phyloP scores from a whole-genome alignment of 495 filamentous ascomycete species.

The Penicillium mononematosum region DNA sequence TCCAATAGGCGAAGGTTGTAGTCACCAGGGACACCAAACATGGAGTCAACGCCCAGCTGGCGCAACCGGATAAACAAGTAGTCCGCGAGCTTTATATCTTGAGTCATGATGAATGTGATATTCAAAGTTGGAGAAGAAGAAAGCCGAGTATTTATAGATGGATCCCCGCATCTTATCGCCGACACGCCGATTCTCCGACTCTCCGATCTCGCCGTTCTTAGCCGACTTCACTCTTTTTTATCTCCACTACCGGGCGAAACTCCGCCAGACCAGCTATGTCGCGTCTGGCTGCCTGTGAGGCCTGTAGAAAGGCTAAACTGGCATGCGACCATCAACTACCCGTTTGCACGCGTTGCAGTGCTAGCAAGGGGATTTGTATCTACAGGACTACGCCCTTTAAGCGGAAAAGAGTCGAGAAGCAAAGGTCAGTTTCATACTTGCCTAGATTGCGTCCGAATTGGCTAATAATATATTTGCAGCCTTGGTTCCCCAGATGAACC shows the following conservation, averaged over 20 bases:
- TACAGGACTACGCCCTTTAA: slow-evolving; percentile 45
- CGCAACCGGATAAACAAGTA: slow-evolving; percentile 70
- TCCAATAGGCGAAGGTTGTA: slow-evolving; percentile 72
- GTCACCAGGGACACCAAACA: slow-evolving; percentile 73
- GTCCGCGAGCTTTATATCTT: slow-evolving; percentile 40
- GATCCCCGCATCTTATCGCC: slow-evolving; percentile 25
- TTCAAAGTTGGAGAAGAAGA: not conserved
- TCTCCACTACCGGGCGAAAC: slow-evolving; percentile 10
- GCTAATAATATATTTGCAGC: slow-evolving; percentile 2
- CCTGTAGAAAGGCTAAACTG: slow-evolving; percentile 42
- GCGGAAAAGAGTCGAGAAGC: slow-evolving; percentile 26
- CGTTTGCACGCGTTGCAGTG: slow-evolving; percentile 39
- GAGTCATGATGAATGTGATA: slow-evolving; percentile 5
- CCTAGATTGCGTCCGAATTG: not conserved
- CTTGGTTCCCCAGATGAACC: slow-evolving; percentile 23
- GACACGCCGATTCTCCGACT: slow-evolving; percentile 15
- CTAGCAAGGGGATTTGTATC: slow-evolving; percentile 32
- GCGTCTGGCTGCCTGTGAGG: slow-evolving; percentile 37
- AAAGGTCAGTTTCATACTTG: slow-evolving; percentile 16
- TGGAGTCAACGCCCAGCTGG: slow-evolving; percentile 65
- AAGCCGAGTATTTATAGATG: slow-evolving; percentile 17
- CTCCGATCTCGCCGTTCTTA: slow-evolving; percentile 19
- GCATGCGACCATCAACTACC: slow-evolving; percentile 44
- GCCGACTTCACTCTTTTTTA: slow-evolving; percentile 18
- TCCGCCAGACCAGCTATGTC: slow-evolving; percentile 22